Percentiles rank a stretch among this genome's conserved stretches.
Conservation (phyloP, 345 rosid genomes). For the Eucalyptus curtisii region DNA sequence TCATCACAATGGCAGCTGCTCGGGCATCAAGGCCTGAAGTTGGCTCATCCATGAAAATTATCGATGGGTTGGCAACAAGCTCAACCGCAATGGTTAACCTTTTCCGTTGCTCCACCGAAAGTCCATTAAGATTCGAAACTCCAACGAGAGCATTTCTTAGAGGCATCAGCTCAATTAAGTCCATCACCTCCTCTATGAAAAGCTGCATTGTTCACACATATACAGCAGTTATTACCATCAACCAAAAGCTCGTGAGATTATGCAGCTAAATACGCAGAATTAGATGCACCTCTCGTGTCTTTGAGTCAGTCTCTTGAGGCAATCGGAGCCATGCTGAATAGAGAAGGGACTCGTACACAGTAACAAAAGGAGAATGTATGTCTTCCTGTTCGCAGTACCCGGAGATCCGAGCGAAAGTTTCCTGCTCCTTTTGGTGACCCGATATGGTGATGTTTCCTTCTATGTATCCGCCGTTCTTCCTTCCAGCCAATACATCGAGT, state of each 20-base stretch:
- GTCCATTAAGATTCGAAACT: neutral
- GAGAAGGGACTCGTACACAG: constrained; percentile 2
- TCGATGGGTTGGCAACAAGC: constrained; percentile 10
- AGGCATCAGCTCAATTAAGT: constrained; percentile 1
- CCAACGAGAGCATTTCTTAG: constrained; percentile 6
- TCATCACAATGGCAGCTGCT: constrained; percentile 12
- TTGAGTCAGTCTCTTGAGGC: neutral
- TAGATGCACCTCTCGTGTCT: neutral
- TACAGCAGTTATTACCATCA: neutral
- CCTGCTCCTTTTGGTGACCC: neutral
- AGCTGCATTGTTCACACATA: neutral
- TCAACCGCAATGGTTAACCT: constrained; percentile 10
- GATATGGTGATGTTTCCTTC: constrained; percentile 1
- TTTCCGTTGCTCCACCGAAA: constrained; percentile 10
- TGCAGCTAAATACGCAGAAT: neutral
- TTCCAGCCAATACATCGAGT: constrained; percentile 9
- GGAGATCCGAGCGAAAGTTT: neutral
- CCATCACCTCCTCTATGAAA: constrained; percentile 2
- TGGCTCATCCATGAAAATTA: constrained; percentile 17
- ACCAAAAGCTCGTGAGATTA: neutral
- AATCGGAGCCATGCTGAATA: constrained; percentile 8
- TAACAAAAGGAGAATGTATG: constrained; percentile 2
- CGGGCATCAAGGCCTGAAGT: constrained; percentile 11
- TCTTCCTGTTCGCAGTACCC: constrained; percentile 7
- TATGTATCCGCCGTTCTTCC: constrained; percentile 1